Percentiles rank a stretch among this genome's conserved stretches.
Evolutionary conservation across 805 yeast genomes (phyloP).

Genomic region (Kodamaea restingae): DNA sequence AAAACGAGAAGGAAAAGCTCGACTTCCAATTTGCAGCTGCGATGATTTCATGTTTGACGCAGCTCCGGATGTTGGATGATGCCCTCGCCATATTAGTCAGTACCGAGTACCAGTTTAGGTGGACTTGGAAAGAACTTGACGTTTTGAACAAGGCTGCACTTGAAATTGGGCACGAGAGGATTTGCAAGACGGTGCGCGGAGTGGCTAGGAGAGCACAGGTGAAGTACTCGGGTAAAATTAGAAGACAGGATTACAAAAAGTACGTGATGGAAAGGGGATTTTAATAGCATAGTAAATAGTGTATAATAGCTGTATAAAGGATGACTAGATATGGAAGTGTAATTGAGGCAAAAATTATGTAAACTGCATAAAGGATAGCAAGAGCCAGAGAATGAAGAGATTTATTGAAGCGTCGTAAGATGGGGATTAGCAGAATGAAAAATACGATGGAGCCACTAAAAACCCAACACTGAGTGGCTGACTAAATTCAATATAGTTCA

Average conservation of each 20-base stretch:
- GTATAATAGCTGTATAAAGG: conserved; percentile 1
- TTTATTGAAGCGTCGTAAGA: no score
- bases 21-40: conserved; percentile 71
- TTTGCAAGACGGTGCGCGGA: conserved; percentile 29
- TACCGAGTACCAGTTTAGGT: conserved; percentile 62
- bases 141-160: conserved; percentile 28
- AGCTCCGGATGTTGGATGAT: conserved; percentile 55
- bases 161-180: conserved; percentile 28
- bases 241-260: conserved; percentile 30
- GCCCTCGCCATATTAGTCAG: conserved; percentile 66
- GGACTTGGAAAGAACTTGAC: conserved; percentile 50
- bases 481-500: no score
- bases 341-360: no score
- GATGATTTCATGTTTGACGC: conserved; percentile 59
- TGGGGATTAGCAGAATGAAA: no score
- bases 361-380: not conserved
- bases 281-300: conserved; percentile 12
- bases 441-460: no score
- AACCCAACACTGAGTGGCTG: no score
- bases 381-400: not conserved
- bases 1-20: conserved; percentile 35
- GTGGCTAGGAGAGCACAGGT: conserved; percentile 34
- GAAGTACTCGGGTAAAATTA: conserved; percentile 36
- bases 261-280: conserved; percentile 32
- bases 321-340: no score